phyloP scores from a whole-genome alignment of 805 yeast species.

The Kazachstania africana region DNA sequence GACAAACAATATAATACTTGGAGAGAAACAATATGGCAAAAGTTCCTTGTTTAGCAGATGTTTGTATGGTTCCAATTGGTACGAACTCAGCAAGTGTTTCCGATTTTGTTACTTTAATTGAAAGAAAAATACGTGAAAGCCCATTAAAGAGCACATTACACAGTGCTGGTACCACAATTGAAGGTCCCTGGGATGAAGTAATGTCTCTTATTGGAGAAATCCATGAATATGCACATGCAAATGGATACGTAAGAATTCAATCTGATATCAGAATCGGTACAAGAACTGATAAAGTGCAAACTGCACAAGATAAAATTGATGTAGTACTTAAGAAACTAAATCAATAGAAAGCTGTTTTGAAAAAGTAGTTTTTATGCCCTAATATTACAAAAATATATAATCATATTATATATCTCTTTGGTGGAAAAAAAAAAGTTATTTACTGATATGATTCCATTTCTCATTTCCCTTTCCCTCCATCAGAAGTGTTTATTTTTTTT shows the following conservation, averaged over 20 bases:
- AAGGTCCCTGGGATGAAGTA: conserved; percentile 90
- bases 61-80: conserved; percentile 82
- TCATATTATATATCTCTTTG: not conserved
- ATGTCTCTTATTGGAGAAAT: conserved; percentile 66
- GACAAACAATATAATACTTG: too few species aligned
- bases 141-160: conserved; percentile 61
- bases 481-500: not conserved
- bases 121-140: conserved; percentile 47
- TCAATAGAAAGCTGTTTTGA: not conserved
- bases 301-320: conserved; percentile 61
- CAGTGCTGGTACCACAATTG: conserved; percentile 85
- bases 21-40: conserved; percentile 7
- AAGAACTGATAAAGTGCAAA: conserved; percentile 61
- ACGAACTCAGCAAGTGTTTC: conserved; percentile 70
- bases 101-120: conserved; percentile 64
- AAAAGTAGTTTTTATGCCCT: conserved; percentile 1
- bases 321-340: conserved; percentile 42
- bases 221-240: conserved; percentile 59
- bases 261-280: conserved; percentile 83
- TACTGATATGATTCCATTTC: too few species aligned
- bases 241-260: conserved; percentile 70
- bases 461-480: not conserved
- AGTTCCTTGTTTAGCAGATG: conserved; percentile 69
- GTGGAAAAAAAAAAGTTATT: not conserved
- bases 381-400: conserved; percentile 3